These are phyloP conservation scores for Paraglomus brasilianum DNA, from an alignment of 192 early-diverging fungal genomes.

Conservation along the genomic window DNA sequence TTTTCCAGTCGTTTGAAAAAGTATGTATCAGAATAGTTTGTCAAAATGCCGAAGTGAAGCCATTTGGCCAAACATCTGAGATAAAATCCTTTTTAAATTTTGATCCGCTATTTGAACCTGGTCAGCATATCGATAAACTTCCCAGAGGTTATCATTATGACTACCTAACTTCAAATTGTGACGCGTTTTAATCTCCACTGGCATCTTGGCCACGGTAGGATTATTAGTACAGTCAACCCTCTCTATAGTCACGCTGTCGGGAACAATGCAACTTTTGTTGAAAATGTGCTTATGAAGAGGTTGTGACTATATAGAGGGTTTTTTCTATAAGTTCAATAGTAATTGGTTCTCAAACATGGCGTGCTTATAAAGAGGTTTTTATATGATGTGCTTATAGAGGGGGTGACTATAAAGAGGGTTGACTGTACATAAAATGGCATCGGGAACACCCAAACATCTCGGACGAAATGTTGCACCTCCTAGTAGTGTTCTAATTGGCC, in stretches of 20 bases:
- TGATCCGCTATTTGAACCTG: not conserved
- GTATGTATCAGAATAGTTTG: constrained; percentile 18
- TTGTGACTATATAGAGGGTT: no score
- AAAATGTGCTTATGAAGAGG: no score
- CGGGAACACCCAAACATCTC: not conserved
- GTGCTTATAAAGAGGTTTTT: no score
- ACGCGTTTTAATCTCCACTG: constrained; percentile 20
- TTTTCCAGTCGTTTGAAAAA: constrained; percentile 7
- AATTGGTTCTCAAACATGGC: no score
- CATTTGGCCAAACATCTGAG: constrained; percentile 4
- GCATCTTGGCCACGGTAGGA: not conserved
- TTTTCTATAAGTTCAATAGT: no score
- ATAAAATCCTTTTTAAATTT: constrained; percentile 18
- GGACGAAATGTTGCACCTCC: not conserved
- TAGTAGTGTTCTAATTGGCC: not conserved
- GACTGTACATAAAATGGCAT: not conserved
- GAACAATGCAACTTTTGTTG: no score
- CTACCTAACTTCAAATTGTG: constrained; percentile 1
- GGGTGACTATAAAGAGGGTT: no score
- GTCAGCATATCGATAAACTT: constrained; percentile 10
- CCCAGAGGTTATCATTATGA: constrained; percentile 12
- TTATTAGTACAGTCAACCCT: no score
- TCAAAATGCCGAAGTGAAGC: constrained; percentile 11
- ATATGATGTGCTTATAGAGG: no score
- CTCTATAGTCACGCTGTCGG: no score